Percentiles rank a stretch among this genome's conserved stretches.
These are phyloP conservation scores for Zoysia japonica DNA, from an alignment of 176 grass and related monocot species.

Conservation along the genomic window DNA sequence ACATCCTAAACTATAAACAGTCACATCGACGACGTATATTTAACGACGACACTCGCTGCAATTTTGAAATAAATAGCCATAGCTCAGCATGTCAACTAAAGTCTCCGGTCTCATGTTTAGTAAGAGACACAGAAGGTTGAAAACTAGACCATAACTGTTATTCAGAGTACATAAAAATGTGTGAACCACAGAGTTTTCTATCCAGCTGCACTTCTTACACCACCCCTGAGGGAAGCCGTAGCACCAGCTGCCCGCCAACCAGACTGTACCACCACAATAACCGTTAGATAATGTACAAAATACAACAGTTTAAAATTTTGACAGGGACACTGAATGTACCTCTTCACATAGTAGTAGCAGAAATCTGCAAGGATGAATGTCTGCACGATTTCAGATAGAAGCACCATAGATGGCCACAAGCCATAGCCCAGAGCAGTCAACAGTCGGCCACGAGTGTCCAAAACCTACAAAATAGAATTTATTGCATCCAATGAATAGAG, in stretches of 20 bases:
- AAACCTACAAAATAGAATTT: slow-evolving; percentile 52
- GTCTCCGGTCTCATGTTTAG: slow-evolving; percentile 29
- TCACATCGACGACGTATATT: slow-evolving; percentile 36
- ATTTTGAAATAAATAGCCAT: slow-evolving; percentile 32
- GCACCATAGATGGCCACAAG: slow-evolving; percentile 89
- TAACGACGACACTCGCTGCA: slow-evolving; percentile 9
- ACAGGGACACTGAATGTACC: slow-evolving; percentile 38
- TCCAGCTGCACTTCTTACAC: slow-evolving; percentile 56
- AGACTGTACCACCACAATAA: slow-evolving; percentile 49
- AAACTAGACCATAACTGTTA: slow-evolving; percentile 32
- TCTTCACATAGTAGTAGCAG: slow-evolving; percentile 99
- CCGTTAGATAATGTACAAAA: not conserved
- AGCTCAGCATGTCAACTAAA: slow-evolving; percentile 36
- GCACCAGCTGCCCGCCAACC: slow-evolving; percentile 84
- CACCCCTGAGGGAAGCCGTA: slow-evolving; percentile 90
- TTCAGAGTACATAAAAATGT: slow-evolving; percentile 52
- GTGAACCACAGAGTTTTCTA: slow-evolving; percentile 3
- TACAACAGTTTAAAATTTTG: not conserved
- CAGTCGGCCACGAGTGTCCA: slow-evolving; percentile 84
- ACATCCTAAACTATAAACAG: slow-evolving; percentile 16
- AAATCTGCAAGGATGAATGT: slow-evolving; percentile 99
- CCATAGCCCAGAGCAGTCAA: slow-evolving; percentile 91
- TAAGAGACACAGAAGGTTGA: slow-evolving; percentile 36
- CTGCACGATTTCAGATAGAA: slow-evolving; percentile 88
- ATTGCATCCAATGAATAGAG: slow-evolving; percentile 5